These are phyloP conservation scores for Extremus antarcticus DNA, from an alignment of 495 filamentous ascomycete genomes.

Conservation along the genomic window DNA sequence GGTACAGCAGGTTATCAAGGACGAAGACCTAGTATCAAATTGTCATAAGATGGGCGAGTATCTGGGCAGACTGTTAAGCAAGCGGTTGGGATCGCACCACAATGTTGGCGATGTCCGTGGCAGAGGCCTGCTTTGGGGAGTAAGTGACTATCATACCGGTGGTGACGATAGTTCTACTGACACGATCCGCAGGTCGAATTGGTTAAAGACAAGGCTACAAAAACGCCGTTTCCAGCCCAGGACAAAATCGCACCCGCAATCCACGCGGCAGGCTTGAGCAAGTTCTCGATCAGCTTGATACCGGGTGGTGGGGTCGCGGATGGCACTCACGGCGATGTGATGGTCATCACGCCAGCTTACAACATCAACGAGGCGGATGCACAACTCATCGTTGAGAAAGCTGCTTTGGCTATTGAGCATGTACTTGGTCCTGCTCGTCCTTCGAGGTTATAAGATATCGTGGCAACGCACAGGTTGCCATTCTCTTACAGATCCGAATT, in stretches of 20 bases:
- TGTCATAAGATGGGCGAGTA: constrained; percentile 36
- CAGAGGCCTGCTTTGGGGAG: constrained; percentile 53
- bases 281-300: constrained; percentile 57
- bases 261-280: constrained; percentile 23
- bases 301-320: constrained; percentile 57
- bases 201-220: constrained; percentile 44
- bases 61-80: constrained; percentile 33
- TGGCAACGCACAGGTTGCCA: no score
- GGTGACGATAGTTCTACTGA: not conserved
- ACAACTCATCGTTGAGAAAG: constrained; percentile 21
- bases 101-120: constrained; percentile 57
- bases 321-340: constrained; percentile 59
- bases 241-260: constrained; percentile 23
- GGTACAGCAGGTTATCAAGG: constrained; percentile 41
- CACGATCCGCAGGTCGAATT: constrained; percentile 37
- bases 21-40: constrained; percentile 40
- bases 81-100: constrained; percentile 37
- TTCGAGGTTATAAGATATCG: no score
- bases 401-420: constrained; percentile 19
- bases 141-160: not conserved
- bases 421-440: not conserved
- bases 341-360: constrained; percentile 66
- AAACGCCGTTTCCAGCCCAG: constrained; percentile 38
- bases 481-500: no score
- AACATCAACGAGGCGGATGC: constrained; percentile 38